Evolutionary conservation across 495 filamentous ascomycete genomes (phyloP).

Genomic region (Peziza echinospora): DNA sequence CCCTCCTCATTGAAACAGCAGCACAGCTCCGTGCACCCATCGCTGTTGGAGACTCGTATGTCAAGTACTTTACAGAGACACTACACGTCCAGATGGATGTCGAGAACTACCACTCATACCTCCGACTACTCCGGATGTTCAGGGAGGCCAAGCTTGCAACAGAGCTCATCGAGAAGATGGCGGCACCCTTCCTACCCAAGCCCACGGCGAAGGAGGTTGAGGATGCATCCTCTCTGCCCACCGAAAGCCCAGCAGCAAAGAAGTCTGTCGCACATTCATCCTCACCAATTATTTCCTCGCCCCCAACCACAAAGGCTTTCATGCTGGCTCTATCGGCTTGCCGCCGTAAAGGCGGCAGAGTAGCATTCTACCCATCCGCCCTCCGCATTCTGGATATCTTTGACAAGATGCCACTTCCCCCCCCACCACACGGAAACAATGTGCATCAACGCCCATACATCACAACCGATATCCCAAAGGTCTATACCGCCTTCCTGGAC

Average conservation of each 20-base stretch:
- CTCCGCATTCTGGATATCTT: too few species aligned
- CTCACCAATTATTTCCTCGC: too few species aligned
- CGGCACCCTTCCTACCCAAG: too few species aligned
- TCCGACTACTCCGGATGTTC: slow-evolving; percentile 38
- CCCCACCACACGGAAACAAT: slow-evolving; percentile 5
- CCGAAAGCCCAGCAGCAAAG: too few species aligned
- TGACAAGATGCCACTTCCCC: too few species aligned
- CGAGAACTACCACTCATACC: slow-evolving; percentile 40
- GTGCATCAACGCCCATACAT: slow-evolving; percentile 5
- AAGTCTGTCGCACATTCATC: too few species aligned
- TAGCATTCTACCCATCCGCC: too few species aligned
- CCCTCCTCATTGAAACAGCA: slow-evolving; percentile 42
- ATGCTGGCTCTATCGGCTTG: too few species aligned
- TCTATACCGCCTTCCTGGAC: not conserved
- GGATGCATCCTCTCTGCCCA: too few species aligned
- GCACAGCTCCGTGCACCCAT: slow-evolving; percentile 27
- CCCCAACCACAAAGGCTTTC: too few species aligned
- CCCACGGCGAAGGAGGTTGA: too few species aligned
- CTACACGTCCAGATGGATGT: slow-evolving; percentile 43
- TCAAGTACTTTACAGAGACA: slow-evolving; percentile 40
- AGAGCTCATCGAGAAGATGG: slow-evolving; percentile 3
- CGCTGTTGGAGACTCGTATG: slow-evolving; percentile 38
- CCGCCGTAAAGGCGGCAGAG: too few species aligned
- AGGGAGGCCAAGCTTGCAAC: slow-evolving; percentile 6
- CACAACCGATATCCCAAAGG: not conserved